A percentile compares a stretch with the other conserved stretches of the same genome.
Evolutionary conservation across 2,329 filamentous ascomycete genomes (phyloP).

Genomic region (Penicillium glabrum): DNA sequence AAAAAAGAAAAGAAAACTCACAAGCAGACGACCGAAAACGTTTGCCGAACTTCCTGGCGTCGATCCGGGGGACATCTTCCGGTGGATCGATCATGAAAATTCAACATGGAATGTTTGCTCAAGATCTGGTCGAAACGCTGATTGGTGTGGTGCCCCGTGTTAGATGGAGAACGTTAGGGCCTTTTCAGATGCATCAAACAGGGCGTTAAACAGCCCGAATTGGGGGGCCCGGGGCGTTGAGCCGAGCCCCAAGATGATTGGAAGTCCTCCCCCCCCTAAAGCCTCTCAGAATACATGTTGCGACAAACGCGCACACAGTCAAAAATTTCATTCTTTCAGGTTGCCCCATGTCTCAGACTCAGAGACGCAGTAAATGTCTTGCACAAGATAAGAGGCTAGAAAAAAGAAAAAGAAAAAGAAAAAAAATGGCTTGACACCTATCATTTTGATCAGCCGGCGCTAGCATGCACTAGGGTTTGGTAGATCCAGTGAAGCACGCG

Average conservation of each 20-base stretch:
- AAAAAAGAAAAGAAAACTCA: conserved; percentile 1
- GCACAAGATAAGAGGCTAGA: background rate
- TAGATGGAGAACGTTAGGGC: background rate
- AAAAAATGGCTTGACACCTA: conserved; percentile 17
- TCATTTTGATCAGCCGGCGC: conserved; percentile 23
- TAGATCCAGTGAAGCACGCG: conserved; percentile 10
- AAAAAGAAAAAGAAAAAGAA: background rate
- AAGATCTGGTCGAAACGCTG: conserved; percentile 11
- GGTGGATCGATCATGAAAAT: conserved; percentile 16
- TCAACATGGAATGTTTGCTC: conserved; percentile 31
- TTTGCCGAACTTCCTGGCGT: conserved; percentile 28
- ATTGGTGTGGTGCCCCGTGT: conserved; percentile 24
- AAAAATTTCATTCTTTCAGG: background rate
- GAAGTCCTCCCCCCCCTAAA: background rate
- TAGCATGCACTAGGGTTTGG: conserved; percentile 7
- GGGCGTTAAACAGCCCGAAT: conserved; percentile 22
- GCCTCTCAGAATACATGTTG: background rate
- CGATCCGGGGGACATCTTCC: conserved; percentile 18
- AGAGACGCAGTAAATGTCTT: conserved; percentile 7
- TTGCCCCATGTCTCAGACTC: conserved; percentile 12
- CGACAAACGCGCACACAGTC: conserved; percentile 4
- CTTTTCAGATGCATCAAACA: conserved; percentile 24
- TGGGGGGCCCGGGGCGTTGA: conserved; percentile 15
- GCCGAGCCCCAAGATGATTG: conserved; percentile 4
- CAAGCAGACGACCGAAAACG: conserved; percentile 29